phyloP scores from a whole-genome alignment of 805 yeast genomes.

The Kazachstania viticola region DNA sequence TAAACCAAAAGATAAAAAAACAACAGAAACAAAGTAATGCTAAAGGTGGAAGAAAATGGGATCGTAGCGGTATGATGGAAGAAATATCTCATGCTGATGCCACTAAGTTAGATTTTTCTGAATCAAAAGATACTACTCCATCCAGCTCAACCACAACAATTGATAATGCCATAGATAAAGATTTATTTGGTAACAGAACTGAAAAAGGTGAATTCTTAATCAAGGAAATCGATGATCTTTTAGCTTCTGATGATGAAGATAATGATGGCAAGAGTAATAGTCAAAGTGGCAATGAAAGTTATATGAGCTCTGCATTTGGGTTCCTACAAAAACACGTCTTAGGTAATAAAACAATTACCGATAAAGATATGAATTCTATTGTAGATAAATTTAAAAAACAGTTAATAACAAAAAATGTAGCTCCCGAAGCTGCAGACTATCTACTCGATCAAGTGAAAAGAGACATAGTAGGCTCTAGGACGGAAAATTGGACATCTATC shows the following conservation, averaged over 20 bases:
- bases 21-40: conserved; percentile 3
- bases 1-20: conserved; percentile 7
- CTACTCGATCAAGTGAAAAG: conserved; percentile 60
- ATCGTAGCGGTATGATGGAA: conserved; percentile 44
- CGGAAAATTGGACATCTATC: conserved; percentile 63
- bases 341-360: conserved; percentile 59
- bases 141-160: conserved; percentile 5
- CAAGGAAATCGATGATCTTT: conserved; percentile 41
- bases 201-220: conserved; percentile 53
- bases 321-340: conserved; percentile 44
- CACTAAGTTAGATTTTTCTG: conserved; percentile 44
- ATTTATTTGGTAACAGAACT: conserved; percentile 31
- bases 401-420: conserved; percentile 75
- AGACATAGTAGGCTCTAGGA: conserved; percentile 60
- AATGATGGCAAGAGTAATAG: conserved; percentile 33
- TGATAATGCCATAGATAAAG: conserved; percentile 21
- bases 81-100: conserved; percentile 32
- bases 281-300: conserved; percentile 19
- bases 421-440: conserved; percentile 74
- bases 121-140: conserved; percentile 7
- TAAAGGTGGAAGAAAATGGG: conserved; percentile 47
- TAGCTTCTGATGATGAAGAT: conserved; percentile 9
- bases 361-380: conserved; percentile 54
- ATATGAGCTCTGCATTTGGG: conserved; percentile 33
- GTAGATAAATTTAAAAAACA: conserved; percentile 60